A percentile compares a stretch with the other conserved stretches of the same genome.
These are phyloP conservation scores for Polygonum aviculare DNA, from an alignment of 148 eudicot species.

Conservation along the genomic window DNA sequence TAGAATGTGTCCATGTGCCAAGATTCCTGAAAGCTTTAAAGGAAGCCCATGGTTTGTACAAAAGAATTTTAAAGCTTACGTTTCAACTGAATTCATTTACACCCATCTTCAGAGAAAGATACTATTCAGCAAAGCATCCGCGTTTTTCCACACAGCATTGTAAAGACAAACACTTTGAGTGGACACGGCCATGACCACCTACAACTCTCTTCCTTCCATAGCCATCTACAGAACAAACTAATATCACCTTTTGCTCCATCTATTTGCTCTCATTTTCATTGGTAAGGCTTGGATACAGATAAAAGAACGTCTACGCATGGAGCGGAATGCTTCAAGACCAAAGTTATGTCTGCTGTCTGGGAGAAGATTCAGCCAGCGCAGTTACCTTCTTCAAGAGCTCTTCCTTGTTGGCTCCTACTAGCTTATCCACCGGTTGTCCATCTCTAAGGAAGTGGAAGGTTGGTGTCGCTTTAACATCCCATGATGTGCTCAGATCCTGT, in stretches of 20 bases:
- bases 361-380: constrained; percentile 26
- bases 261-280: background rate
- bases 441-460: constrained; percentile 59
- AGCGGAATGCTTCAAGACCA: background rate
- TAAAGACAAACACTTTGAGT: background rate
- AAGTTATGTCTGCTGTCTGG: constrained; percentile 1
- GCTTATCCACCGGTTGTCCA: constrained; percentile 55
- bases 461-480: constrained; percentile 83
- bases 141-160: background rate
- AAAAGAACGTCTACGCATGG: background rate
- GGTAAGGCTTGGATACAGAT: background rate
- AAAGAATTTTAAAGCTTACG: background rate
- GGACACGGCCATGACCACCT: background rate
- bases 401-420: constrained; percentile 57
- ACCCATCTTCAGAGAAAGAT: background rate
- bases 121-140: background rate
- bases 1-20: too few species aligned
- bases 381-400: constrained; percentile 50
- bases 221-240: background rate
- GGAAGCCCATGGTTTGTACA: background rate
- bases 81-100: background rate
- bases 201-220: background rate
- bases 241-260: background rate
- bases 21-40: too few species aligned
- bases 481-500: constrained; percentile 62